Percentiles rank a stretch among this genome's conserved stretches.
Conservation (phyloP, 2,329 filamentous ascomycete genomes). For the Neonectria faginata region DNA sequence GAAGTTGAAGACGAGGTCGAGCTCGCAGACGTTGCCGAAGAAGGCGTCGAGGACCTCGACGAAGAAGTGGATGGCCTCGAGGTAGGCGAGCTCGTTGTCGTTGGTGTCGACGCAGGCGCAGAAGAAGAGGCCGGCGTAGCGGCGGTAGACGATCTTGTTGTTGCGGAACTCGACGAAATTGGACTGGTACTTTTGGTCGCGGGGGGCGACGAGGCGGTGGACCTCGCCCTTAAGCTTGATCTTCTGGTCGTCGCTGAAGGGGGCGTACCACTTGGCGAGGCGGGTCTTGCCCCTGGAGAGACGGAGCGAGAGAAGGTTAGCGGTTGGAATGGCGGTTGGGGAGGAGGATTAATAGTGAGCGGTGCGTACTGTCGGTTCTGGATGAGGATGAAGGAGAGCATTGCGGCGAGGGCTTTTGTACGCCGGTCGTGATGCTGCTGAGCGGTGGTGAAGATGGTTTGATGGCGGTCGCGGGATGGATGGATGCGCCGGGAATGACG, state of each 20-base stretch:
- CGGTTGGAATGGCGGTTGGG: not conserved
- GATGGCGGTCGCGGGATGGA: constrained; percentile 5
- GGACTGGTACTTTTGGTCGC: constrained; percentile 99
- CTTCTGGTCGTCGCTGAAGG: constrained; percentile 98
- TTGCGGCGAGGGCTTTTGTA: constrained; percentile 39
- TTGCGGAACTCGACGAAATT: constrained; percentile 98
- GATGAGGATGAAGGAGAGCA: constrained; percentile 90
- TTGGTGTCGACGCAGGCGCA: constrained; percentile 99
- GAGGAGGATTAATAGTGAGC: not conserved
- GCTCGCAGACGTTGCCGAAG: constrained; percentile 98
- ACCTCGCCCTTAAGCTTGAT: constrained; percentile 99
- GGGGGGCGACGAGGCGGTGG: constrained; percentile 95
- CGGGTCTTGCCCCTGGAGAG: constrained; percentile 89
- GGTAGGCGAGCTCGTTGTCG: constrained; percentile 96
- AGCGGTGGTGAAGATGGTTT: constrained; percentile 16
- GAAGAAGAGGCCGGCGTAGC: constrained; percentile 98
- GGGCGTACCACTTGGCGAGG: constrained; percentile 98
- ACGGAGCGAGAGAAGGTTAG: constrained; percentile 16
- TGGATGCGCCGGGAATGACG: constrained; percentile 25
- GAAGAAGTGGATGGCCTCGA: constrained; percentile 99
- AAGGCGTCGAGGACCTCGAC: constrained; percentile 98
- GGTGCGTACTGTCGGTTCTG: constrained; percentile 85
- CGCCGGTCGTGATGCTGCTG: constrained; percentile 14
- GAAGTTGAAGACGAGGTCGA: constrained; percentile 88
- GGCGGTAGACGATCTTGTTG: constrained; percentile 96